These are phyloP conservation scores for Kokia cookei DNA, from an alignment of 441 rosid species.

Conservation along the genomic window DNA sequence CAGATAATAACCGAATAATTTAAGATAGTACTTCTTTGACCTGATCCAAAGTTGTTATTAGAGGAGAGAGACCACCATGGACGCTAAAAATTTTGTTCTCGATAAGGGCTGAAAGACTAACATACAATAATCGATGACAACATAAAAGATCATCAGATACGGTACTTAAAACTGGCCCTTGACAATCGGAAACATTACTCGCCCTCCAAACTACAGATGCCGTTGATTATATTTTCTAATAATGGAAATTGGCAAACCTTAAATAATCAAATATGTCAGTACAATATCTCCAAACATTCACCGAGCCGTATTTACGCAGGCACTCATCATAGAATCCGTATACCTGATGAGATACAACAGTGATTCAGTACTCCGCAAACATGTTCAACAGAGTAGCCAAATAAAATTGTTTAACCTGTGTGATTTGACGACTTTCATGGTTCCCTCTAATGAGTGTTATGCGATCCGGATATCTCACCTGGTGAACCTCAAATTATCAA, in stretches of 20 bases:
- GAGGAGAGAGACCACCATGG: constrained; percentile 92
- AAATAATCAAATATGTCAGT: constrained; percentile 92
- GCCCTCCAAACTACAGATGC: constrained; percentile 7
- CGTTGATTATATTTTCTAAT: background rate
- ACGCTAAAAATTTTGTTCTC: constrained; percentile 83
- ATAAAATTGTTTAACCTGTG: constrained; percentile 51
- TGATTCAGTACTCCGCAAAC: constrained; percentile 8
- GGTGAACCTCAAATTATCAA: constrained; percentile 15
- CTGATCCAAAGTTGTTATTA: constrained; percentile 81
- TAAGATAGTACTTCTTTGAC: constrained; percentile 30
- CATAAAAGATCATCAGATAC: constrained; percentile 4
- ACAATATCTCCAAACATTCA: constrained; percentile 97
- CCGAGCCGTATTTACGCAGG: constrained; percentile 85
- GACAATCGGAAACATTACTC: background rate
- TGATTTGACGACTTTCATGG: constrained; percentile 94
- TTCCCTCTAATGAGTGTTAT: constrained; percentile 92
- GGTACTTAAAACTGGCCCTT: background rate
- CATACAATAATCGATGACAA: constrained; percentile 11
- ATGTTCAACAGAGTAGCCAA: constrained; percentile 8
- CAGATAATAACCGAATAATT: constrained; percentile 2
- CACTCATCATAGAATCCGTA: constrained; percentile 95
- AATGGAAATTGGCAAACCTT: constrained; percentile 42
- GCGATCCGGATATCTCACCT: constrained; percentile 94
- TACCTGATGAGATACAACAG: constrained; percentile 47
- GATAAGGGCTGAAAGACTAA: constrained; percentile 82